Evolutionary conservation across 164 flowering plant genomes (phyloP).

Genomic region (Kingdonia uniflora): DNA sequence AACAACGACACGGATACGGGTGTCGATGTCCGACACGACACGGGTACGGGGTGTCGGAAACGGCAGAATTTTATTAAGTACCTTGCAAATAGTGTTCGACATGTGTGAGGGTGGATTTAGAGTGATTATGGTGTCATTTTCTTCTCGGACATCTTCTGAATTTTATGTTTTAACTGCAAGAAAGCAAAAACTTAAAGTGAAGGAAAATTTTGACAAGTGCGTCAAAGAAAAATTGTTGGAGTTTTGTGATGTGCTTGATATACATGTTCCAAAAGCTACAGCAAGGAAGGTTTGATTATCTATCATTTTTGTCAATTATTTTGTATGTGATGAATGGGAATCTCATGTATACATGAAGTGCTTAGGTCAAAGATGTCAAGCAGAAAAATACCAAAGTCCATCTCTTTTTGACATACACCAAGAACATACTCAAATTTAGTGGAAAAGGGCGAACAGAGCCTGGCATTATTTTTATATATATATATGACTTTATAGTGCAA

Average conservation of each 20-base stretch:
- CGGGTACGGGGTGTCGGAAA: no score
- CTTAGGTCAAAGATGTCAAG: no score
- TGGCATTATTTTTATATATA: no score
- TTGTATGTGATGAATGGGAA: background rate
- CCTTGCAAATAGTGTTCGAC: background rate
- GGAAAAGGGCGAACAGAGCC: no score
- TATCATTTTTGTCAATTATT: constrained; percentile 1
- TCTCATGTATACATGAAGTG: no score
- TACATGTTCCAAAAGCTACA: constrained; percentile 46
- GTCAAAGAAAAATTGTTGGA: constrained; percentile 63
- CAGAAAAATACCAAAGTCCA: no score
- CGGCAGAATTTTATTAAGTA: background rate
- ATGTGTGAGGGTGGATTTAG: background rate
- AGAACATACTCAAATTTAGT: background rate
- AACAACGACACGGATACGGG: no score
- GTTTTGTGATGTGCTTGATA: constrained; percentile 73
- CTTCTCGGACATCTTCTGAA: background rate
- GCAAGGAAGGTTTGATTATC: constrained; percentile 56
- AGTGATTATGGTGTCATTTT: background rate
- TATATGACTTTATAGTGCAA: no score
- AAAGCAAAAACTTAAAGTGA: constrained; percentile 52
- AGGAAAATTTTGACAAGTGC: constrained; percentile 68
- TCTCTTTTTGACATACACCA: no score
- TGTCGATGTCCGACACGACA: no score
- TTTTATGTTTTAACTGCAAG: constrained; percentile 31